Conservation (phyloP, 441 rosid genomes). For the Kokia cookei region DNA sequence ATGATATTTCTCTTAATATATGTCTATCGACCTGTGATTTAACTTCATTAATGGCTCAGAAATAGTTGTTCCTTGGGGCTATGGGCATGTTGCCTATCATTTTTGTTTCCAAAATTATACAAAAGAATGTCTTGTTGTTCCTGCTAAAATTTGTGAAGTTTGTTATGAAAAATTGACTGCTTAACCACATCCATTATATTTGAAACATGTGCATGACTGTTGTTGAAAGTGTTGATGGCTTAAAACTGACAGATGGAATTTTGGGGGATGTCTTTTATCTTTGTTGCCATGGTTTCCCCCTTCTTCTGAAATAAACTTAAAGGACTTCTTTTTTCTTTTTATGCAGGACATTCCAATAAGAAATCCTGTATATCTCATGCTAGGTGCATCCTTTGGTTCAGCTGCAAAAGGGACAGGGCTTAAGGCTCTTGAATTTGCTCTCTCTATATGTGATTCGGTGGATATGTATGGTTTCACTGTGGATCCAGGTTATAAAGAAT, state of each 20-base stretch:
- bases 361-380: constrained; percentile 85
- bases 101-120: background rate
- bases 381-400: constrained; percentile 93
- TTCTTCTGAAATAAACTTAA: background rate
- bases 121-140: background rate
- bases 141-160: background rate
- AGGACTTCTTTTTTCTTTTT: background rate
- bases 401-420: constrained; percentile 98
- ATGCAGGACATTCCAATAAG: constrained; percentile 88
- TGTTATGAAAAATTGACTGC: background rate
- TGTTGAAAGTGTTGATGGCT: background rate
- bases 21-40: background rate
- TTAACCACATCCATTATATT: background rate
- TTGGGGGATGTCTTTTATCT: background rate
- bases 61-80: background rate
- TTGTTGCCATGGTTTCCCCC: background rate
- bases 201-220: background rate
- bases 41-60: background rate
- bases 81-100: background rate
- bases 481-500: constrained; percentile 94
- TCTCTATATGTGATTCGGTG: constrained; percentile 80
- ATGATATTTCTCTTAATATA: background rate
- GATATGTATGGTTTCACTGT: constrained; percentile 98
- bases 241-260: background rate
- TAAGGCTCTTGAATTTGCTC: constrained; percentile 96